Conservation (phyloP, 225 moss, liverwort and hornwort genomes). For the Straminergon stramineum region DNA sequence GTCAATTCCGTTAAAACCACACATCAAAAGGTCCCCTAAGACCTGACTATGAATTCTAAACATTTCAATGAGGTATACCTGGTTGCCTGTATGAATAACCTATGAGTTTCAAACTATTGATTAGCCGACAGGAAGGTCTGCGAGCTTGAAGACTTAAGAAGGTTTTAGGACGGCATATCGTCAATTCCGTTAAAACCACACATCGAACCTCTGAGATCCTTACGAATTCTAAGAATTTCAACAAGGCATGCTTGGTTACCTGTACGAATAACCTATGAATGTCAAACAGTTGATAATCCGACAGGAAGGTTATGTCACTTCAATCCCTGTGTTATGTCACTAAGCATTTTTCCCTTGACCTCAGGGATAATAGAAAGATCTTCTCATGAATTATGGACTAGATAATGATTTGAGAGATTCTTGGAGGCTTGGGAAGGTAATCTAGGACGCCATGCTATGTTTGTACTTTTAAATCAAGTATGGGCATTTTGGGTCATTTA, state of each 20-base stretch:
- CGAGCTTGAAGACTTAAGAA: neutral
- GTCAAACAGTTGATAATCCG: neutral
- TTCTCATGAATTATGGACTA: neutral
- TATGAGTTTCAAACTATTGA: neutral
- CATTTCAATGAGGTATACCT: neutral
- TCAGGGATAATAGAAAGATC: neutral
- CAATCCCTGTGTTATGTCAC: neutral
- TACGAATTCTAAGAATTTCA: neutral
- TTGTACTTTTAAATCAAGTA: neutral
- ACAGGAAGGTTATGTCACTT: neutral
- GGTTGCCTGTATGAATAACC: neutral
- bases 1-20: neutral
- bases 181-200: neutral
- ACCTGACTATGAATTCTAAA: neutral
- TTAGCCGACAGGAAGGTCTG: neutral
- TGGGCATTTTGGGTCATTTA: neutral
- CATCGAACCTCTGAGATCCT: neutral
- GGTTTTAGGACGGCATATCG: neutral
- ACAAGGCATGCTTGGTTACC: neutral
- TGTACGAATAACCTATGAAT: neutral
- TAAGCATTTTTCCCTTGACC: neutral
- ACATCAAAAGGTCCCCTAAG: neutral
- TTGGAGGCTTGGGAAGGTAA: neutral
- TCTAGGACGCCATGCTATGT: neutral
- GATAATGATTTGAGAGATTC: neutral